Percentiles rank a stretch among this genome's conserved stretches.
phyloP scores from a whole-genome alignment of 1,284 basidiomycete species.

The Tranzscheliella williamsii region DNA sequence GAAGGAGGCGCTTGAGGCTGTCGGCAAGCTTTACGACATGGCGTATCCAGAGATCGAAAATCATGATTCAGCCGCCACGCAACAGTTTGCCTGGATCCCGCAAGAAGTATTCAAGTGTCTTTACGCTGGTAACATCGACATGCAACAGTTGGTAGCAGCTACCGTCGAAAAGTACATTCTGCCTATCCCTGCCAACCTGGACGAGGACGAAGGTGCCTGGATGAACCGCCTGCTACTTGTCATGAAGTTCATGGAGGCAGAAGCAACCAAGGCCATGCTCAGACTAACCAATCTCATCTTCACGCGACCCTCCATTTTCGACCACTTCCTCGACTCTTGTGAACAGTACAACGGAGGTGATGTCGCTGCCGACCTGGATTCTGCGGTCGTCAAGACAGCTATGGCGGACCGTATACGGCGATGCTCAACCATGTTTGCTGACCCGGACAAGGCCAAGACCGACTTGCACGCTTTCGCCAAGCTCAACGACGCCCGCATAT shows the following conservation, averaged over 20 bases:
- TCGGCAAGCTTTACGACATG: constrained; percentile 78
- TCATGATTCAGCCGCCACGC: constrained; percentile 72
- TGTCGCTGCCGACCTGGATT: constrained; percentile 73
- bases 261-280: constrained; percentile 67
- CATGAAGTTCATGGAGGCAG: constrained; percentile 70
- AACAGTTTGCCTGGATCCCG: constrained; percentile 94
- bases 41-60: constrained; percentile 92
- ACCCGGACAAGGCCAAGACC: constrained; percentile 73
- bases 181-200: constrained; percentile 74
- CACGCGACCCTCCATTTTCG: constrained; percentile 21
- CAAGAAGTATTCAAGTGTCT: constrained; percentile 69
- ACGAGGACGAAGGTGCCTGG: constrained; percentile 79
- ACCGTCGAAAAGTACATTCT: constrained; percentile 76
- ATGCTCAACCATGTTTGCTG: constrained; percentile 57
- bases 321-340: constrained; percentile 47
- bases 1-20: constrained; percentile 74
- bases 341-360: constrained; percentile 66
- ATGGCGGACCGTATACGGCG: constrained; percentile 36
- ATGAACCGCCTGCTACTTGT: constrained; percentile 78
- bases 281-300: constrained; percentile 65
- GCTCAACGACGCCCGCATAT: constrained; percentile 80
- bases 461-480: constrained; percentile 84
- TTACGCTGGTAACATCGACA: constrained; percentile 61
- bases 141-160: constrained; percentile 63
- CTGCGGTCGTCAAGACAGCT: constrained; percentile 62